These are phyloP conservation scores for Scorias spongiosa DNA, from an alignment of 2,329 filamentous ascomycete genomes.

Conservation along the genomic window DNA sequence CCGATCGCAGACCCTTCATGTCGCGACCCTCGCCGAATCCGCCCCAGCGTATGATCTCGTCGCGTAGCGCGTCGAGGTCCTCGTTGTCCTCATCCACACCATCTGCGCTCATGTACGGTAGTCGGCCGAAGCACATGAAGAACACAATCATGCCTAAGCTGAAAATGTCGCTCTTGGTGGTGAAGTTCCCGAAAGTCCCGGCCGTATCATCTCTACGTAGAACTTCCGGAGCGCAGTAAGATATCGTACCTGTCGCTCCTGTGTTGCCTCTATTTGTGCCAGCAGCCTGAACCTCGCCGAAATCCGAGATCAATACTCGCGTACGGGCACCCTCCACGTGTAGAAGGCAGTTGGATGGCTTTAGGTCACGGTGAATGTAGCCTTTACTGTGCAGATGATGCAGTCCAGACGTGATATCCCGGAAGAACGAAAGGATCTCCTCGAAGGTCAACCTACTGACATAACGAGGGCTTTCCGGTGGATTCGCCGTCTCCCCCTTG, in stretches of 20 bases:
- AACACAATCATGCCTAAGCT: slow-evolving; percentile 96
- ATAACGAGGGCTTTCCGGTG: slow-evolving; percentile 31
- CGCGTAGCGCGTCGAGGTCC: slow-evolving; percentile 69
- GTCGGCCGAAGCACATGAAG: slow-evolving; percentile 85
- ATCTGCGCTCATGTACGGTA: slow-evolving; percentile 78
- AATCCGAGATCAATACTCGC: slow-evolving; percentile 85
- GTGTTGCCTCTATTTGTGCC: slow-evolving; percentile 73
- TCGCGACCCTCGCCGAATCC: slow-evolving; percentile 51
- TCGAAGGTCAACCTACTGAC: slow-evolving; percentile 56
- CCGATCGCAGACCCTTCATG: slow-evolving; percentile 42
- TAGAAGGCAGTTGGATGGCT: slow-evolving; percentile 87
- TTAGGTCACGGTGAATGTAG: slow-evolving; percentile 91
- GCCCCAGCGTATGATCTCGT: slow-evolving; percentile 73
- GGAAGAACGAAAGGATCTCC: slow-evolving; percentile 93
- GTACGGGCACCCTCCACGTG: slow-evolving; percentile 54
- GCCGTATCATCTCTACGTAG: slow-evolving; percentile 46
- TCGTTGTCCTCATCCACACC: slow-evolving; percentile 80
- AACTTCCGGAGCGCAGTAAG: slow-evolving; percentile 93
- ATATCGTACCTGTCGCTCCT: slow-evolving; percentile 88
- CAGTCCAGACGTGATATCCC: slow-evolving; percentile 82
- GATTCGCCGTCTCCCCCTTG: slow-evolving; percentile 55
- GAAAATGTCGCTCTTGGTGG: slow-evolving; percentile 95
- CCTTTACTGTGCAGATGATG: slow-evolving; percentile 80
- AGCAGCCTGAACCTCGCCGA: slow-evolving; percentile 86
- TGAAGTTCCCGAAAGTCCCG: slow-evolving; percentile 80